Evolutionary conservation across 495 filamentous ascomycete species (phyloP).

Genomic region (Letharia lupina): DNA sequence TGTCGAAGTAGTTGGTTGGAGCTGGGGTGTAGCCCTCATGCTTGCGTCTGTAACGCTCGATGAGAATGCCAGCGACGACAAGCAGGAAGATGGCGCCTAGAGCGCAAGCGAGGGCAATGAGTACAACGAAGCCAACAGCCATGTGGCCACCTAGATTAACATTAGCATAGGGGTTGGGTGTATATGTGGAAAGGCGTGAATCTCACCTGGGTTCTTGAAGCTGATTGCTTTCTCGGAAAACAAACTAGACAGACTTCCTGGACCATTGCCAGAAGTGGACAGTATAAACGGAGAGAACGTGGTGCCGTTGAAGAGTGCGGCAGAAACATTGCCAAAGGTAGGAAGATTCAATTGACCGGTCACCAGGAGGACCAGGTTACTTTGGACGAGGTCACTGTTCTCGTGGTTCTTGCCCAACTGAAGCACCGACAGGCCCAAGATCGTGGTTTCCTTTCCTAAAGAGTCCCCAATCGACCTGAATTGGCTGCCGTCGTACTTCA

Average conservation of each 20-base stretch:
- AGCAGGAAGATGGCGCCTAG: slow-evolving; percentile 81
- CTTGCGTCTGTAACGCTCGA: slow-evolving; percentile 75
- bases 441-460: slow-evolving; percentile 54
- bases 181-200: slow-evolving; percentile 1
- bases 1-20: slow-evolving; percentile 64
- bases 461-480: slow-evolving; percentile 49
- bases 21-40: slow-evolving; percentile 81
- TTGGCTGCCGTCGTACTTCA: slow-evolving; percentile 62
- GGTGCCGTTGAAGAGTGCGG: slow-evolving; percentile 77
- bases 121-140: slow-evolving; percentile 76
- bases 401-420: slow-evolving; percentile 57
- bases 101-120: slow-evolving; percentile 87
- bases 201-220: slow-evolving; percentile 49
- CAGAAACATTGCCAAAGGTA: slow-evolving; percentile 74
- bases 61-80: slow-evolving; percentile 71
- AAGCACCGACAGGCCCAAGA: slow-evolving; percentile 76
- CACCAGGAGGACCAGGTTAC: slow-evolving; percentile 65
- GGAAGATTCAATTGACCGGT: slow-evolving; percentile 71
- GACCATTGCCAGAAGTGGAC: slow-evolving; percentile 53
- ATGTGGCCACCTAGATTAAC: slow-evolving; percentile 45
- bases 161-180: slow-evolving; percentile 10
- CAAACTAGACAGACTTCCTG: slow-evolving; percentile 66
- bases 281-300: slow-evolving; percentile 70
- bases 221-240: slow-evolving; percentile 68
- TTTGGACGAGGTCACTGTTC: slow-evolving; percentile 50